A percentile compares a stretch with the other conserved stretches of the same genome.
These are phyloP conservation scores for Penicillium hesseltinei DNA, from an alignment of 2,329 filamentous ascomycete genomes.

Conservation along the genomic window DNA sequence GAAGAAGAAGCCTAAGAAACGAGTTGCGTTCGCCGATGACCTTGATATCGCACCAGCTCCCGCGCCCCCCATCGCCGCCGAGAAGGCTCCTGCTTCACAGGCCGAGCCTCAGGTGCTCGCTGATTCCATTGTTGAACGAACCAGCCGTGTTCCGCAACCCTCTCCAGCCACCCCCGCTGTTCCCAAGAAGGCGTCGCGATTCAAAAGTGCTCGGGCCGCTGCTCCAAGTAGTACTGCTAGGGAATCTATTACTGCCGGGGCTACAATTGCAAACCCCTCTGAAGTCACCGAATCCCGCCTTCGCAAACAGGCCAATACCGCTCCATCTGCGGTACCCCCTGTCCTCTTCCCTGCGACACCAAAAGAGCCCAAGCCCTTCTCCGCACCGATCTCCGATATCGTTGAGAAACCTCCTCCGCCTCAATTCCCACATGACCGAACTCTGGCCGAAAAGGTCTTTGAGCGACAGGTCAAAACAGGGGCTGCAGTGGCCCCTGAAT, in stretches of 20 bases:
- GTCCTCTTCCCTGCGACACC: slow-evolving; percentile 41
- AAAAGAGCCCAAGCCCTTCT: slow-evolving; percentile 39
- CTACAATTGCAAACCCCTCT: slow-evolving; percentile 16
- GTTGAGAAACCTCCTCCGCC: slow-evolving; percentile 24
- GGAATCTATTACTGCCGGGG: slow-evolving; percentile 7
- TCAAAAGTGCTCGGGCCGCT: slow-evolving; percentile 40
- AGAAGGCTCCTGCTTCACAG: slow-evolving; percentile 30
- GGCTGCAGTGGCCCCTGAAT: slow-evolving; percentile 43
- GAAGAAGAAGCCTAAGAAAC: slow-evolving; percentile 54
- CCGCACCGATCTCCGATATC: slow-evolving; percentile 33
- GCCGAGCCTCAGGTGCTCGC: slow-evolving; percentile 37
- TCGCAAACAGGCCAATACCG: slow-evolving; percentile 22
- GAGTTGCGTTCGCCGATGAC: slow-evolving; percentile 73
- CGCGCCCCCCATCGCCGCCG: slow-evolving; percentile 26
- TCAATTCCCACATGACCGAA: slow-evolving; percentile 44
- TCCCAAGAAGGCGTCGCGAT: slow-evolving; percentile 45
- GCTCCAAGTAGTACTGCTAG: slow-evolving; percentile 4
- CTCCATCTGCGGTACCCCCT: slow-evolving; percentile 27
- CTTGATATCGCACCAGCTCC: slow-evolving; percentile 66
- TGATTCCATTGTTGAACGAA: slow-evolving; percentile 48
- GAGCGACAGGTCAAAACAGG: slow-evolving; percentile 48
- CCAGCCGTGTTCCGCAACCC: slow-evolving; percentile 20
- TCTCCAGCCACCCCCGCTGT: slow-evolving; percentile 15
- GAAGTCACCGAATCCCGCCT: slow-evolving; percentile 20
- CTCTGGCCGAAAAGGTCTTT: slow-evolving; percentile 59